Percentiles rank a stretch among this genome's conserved stretches.
Conservation (phyloP, 192 early-diverging fungal species). For the Backusella circina region DNA sequence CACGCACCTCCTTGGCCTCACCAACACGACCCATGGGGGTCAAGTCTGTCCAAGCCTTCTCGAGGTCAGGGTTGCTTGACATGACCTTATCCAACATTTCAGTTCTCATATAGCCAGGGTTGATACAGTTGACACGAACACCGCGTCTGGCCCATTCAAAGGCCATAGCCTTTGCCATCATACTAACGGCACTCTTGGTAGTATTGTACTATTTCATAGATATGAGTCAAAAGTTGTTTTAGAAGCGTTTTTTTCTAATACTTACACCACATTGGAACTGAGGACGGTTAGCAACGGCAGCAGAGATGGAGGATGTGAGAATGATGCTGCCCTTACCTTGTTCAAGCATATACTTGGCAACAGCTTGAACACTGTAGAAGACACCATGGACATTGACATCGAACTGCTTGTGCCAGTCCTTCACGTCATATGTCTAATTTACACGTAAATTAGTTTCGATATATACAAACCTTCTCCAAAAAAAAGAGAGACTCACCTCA, state of each 20-base stretch:
- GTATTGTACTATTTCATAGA: constrained; percentile 20
- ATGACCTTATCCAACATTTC: constrained; percentile 13
- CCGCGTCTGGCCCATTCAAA: constrained; percentile 28
- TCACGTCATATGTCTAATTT: constrained; percentile 22
- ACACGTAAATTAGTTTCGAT: neutral
- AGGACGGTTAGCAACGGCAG: constrained; percentile 26
- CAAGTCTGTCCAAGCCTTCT: constrained; percentile 13
- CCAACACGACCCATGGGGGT: constrained; percentile 36
- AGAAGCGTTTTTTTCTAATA: neutral
- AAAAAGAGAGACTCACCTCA: constrained; percentile 20
- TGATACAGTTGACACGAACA: constrained; percentile 29
- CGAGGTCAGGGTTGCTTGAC: neutral
- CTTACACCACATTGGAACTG: constrained; percentile 29
- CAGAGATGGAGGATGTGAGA: constrained; percentile 32
- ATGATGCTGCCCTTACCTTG: constrained; percentile 24
- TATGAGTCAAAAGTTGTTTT: neutral
- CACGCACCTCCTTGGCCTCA: constrained; percentile 27
- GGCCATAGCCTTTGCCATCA: constrained; percentile 27
- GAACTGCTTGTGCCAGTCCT: constrained; percentile 23
- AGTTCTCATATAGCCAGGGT: constrained; percentile 25
- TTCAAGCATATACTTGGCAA: constrained; percentile 22
- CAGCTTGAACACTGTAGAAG: constrained; percentile 33
- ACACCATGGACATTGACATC: constrained; percentile 37
- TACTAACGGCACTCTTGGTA: constrained; percentile 26
- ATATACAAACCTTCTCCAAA: neutral